Evolutionary conservation across 495 filamentous ascomycete species (phyloP).

Genomic region (Pyrenopolyporus hunteri): DNA sequence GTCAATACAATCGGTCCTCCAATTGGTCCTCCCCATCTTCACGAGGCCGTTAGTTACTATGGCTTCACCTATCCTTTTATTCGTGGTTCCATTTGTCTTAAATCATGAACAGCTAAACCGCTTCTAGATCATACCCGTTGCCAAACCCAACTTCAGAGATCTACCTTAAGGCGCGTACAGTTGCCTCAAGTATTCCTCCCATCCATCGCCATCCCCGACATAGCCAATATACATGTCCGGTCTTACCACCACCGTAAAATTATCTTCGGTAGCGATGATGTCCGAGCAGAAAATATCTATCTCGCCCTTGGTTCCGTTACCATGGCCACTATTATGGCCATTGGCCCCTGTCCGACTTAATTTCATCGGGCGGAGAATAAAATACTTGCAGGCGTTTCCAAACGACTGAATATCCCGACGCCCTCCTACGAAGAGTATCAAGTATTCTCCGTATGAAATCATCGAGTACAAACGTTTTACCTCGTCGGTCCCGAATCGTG

Average conservation of each 20-base stretch:
- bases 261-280: conserved; percentile 9
- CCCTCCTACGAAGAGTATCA: conserved; percentile 22
- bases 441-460: conserved; percentile 30
- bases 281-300: conserved; percentile 18
- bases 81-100: too few relatives aligned
- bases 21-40: too few relatives aligned
- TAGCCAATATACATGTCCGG: conserved; percentile 42
- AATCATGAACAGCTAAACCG: too few relatives aligned
- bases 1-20: too few relatives aligned
- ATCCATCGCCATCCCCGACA: conserved; percentile 28
- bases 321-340: background rate
- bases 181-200: conserved; percentile 26
- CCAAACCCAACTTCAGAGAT: too few relatives aligned
- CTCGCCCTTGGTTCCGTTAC: background rate
- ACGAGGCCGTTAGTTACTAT: too few relatives aligned
- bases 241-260: conserved; percentile 30
- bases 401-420: conserved; percentile 6
- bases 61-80: too few relatives aligned
- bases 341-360: background rate
- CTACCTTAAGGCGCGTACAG: conserved; percentile 14
- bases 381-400: conserved; percentile 12
- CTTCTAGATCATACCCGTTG: too few relatives aligned
- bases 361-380: conserved; percentile 1
- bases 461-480: conserved; percentile 23
- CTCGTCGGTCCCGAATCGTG: background rate